Conservation (phyloP, 768 basidiomycete genomes). For the Podaxis carcinomalis region DNA sequence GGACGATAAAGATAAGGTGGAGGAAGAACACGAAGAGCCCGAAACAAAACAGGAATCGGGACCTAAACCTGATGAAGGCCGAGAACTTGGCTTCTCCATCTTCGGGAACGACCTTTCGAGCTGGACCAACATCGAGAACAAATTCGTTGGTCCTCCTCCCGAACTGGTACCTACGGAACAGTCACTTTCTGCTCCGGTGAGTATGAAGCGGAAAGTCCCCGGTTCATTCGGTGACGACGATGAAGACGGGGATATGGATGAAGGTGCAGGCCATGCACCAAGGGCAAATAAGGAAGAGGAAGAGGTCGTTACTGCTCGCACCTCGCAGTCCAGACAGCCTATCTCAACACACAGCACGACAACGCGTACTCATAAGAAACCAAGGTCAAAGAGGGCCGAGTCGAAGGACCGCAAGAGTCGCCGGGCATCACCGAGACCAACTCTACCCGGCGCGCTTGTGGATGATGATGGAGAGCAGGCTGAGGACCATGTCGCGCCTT, state of each 20-base stretch:
- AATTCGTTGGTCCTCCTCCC: neutral
- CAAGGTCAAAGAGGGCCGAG: conserved; percentile 4
- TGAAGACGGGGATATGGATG: conserved; percentile 27
- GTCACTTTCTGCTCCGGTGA: conserved; percentile 16
- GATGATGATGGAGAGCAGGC: conserved; percentile 24
- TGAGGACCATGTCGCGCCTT: conserved; percentile 33
- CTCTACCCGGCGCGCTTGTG: conserved; percentile 15
- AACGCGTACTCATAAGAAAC: conserved; percentile 7
- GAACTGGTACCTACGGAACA: conserved; percentile 20
- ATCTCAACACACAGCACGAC: conserved; percentile 7
- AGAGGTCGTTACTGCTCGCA: neutral
- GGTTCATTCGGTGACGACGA: conserved; percentile 40
- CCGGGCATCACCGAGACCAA: conserved; percentile 3
- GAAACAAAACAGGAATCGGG: conserved; percentile 8
- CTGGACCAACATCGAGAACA: neutral
- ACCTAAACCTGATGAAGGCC: conserved; percentile 14
- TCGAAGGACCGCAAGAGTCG: neutral
- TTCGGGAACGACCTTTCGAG: conserved; percentile 16
- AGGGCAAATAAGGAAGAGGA: neutral
- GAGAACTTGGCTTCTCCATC: conserved; percentile 25
- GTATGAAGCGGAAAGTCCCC: conserved; percentile 33
- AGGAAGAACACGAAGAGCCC: conserved; percentile 16
- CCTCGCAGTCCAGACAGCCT: neutral
- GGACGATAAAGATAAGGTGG: conserved; percentile 10
- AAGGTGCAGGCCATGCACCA: conserved; percentile 13